Evolutionary conservation across 208 protist genomes (phyloP), one percentile per base, ranked within the genome.

Genomic region (Naegleria gruberi): DNA sequence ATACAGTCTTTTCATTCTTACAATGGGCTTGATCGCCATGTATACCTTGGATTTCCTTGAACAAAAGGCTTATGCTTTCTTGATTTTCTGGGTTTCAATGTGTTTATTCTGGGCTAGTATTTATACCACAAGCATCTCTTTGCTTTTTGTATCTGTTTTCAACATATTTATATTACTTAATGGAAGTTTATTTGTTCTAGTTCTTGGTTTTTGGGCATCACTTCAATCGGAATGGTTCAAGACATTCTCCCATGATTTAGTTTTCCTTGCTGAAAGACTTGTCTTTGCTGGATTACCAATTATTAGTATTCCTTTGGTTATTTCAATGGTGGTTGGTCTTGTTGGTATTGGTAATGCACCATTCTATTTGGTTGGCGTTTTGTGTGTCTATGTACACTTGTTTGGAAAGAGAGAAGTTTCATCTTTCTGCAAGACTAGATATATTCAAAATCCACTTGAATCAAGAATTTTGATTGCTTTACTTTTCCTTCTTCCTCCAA

Each of bases 41-140:
- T 87, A 87, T 26, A 40, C 43, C 1, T 87, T 87, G 82, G 82
- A 87, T 34, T 87, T 87, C 55, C n/a, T 87, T 15, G 6, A 34
- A 37, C 43, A 40, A n/a, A 55, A 47, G 26, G 12, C 17, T 5
- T 87, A 41, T 41, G 10, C 82, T 4, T 87, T 87, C 4, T 0
- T 40, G 12, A 40, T 23, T 8, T 87, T 87, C 55, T 87, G 82
- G 82, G 41, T 26, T n/a, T n/a, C 82, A 8, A 5, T 87, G 41
- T 23, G 30, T 26, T 41, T 87, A 26, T 87, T 87, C 55, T 87
- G 82, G 82, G 23, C n/a, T 4, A 45, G 8, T 12, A 55, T 55
- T 19, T 87, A 87, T 43, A 55, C 43, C 17, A 41, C 82, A 42
- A 86, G 82, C 19, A 30, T 44, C 23, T 42, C 41, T 46, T 12